These are phyloP conservation scores for Calonectria honghensis DNA, from an alignment of 2,329 filamentous ascomycete species.

Conservation along the genomic window DNA sequence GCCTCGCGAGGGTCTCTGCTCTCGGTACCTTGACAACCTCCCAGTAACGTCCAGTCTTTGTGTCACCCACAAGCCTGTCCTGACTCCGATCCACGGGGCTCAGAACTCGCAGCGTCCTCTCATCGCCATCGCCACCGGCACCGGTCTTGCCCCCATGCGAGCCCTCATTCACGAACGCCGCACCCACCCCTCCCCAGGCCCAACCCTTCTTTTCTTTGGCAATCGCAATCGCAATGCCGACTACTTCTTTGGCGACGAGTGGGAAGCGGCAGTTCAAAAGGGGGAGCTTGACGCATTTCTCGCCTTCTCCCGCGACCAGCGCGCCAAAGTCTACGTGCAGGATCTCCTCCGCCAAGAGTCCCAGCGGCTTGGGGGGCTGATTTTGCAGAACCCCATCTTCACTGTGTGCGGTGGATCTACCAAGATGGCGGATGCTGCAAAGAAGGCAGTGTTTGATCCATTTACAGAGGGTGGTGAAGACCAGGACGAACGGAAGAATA, in stretches of 20 bases:
- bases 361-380: constrained; percentile 55
- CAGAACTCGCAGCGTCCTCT: constrained; percentile 71
- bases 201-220: constrained; percentile 85
- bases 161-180: constrained; percentile 86
- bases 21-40: constrained; percentile 85
- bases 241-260: constrained; percentile 88
- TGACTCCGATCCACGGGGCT: constrained; percentile 64
- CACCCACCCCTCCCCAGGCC: constrained; percentile 54
- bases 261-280: constrained; percentile 65
- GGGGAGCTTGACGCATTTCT: constrained; percentile 60
- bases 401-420: constrained; percentile 75
- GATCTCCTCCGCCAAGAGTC: constrained; percentile 69
- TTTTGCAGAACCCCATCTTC: constrained; percentile 67
- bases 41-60: constrained; percentile 73
- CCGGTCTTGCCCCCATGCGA: constrained; percentile 89
- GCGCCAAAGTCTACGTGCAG: constrained; percentile 74
- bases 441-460: constrained; percentile 70
- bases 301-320: constrained; percentile 70
- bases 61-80: constrained; percentile 74
- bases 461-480: constrained; percentile 62
- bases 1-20: constrained; percentile 90
- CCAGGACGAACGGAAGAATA: constrained; percentile 63
- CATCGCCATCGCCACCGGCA: constrained; percentile 88
- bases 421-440: constrained; percentile 75
- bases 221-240: constrained; percentile 85